Evolutionary conservation across 179 eudicot species (phyloP).

Genomic region (Gypsophila paniculata): DNA sequence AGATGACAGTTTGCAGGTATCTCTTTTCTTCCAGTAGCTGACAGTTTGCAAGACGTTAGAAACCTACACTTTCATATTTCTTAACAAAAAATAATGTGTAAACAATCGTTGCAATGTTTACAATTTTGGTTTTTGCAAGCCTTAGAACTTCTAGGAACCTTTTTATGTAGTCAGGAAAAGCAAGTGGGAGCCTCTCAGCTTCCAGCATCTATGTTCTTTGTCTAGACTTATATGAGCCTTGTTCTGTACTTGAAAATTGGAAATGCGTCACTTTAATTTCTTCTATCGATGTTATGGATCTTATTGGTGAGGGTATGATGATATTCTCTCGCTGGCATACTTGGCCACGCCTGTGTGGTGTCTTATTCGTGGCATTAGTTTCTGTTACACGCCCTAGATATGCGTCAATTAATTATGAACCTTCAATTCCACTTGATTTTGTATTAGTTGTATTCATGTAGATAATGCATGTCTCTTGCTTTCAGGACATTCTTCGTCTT

Average conservation of each 20-base stretch:
- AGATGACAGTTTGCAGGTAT: conserved; percentile 95
- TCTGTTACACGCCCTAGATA: no score
- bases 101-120: background rate
- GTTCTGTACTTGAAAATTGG: background rate
- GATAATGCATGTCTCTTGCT: conserved; percentile 14
- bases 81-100: background rate
- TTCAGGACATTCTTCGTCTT: conserved; percentile 92
- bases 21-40: conserved; percentile 13
- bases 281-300: no score
- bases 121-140: background rate
- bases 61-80: background rate
- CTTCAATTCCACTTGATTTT: background rate
- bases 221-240: background rate
- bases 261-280: no score
- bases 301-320: no score
- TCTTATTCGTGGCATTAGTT: no score
- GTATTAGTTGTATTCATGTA: background rate
- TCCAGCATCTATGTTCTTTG: background rate
- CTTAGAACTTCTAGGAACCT: background rate
- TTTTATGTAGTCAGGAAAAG: background rate
- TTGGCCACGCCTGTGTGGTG: background rate
- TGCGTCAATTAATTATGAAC: background rate
- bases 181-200: background rate
- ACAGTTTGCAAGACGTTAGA: background rate
- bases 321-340: no score